Evolutionary conservation across 768 basidiomycete species (phyloP), one percentile per base, ranked within the genome.

Genomic region (Pilatotrama ljubarskyi): DNA sequence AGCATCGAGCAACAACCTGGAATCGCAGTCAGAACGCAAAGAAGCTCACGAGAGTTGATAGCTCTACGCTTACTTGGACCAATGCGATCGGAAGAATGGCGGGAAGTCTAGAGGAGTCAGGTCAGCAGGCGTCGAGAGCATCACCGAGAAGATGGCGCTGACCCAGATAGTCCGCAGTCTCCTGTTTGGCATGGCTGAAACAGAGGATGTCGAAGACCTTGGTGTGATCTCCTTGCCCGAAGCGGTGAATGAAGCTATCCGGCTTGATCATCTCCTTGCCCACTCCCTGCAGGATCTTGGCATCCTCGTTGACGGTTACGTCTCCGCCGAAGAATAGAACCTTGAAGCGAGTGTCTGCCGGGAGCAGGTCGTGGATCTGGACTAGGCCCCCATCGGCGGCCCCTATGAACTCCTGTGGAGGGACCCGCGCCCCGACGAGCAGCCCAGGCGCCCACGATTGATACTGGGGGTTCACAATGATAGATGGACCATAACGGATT

Each of bases 1-100:
- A 57, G 85, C 86, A 57, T 91, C 88, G 11, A 86, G 74, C 24
- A 85, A 74, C 3, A 86, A 81, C 70, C 88, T 90, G 18, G 3
- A 2, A 24, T 17, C 0, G 24, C 49, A 46, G 49, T 56, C 41
- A 41, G 18, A n/a, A 5, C 11, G 5, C n/a, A 1, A 3, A 11
- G 15, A 4, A 20, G 13, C 3, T 6, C 3, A 15, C 17, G 11
- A 42, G 9, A 24, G 14, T 3, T 10, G 18, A 25, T 9, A 8
- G 11, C 3, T 32, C 15, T 20, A 63, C 5, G 29, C 78, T 53
- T 50, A 85, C 85, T 80, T 85, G 0, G 84, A 80, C 85, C 85
- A 86, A 69, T 86, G 85, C 9, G 77, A 68, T 50, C 82, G 72
- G 55, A 86, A 72, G 9, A 77, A 52, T 40, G 64, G 60, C 1